A percentile compares a stretch with the other conserved stretches of the same genome.
phyloP scores from a whole-genome alignment of 768 basidiomycete species.

The Xerocomus spinulosus region DNA sequence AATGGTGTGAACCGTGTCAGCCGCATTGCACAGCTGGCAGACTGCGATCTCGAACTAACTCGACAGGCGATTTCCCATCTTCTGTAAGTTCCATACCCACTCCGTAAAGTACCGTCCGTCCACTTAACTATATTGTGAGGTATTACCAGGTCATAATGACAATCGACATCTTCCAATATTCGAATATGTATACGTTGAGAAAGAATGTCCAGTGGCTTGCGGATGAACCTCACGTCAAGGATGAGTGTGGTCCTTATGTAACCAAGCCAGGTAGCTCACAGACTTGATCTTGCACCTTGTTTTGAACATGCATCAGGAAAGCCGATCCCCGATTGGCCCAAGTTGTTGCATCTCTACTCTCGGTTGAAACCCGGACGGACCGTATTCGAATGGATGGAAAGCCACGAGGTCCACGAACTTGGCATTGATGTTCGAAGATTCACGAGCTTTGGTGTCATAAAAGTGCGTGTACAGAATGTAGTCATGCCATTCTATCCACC shows the following conservation, averaged over 20 bases:
- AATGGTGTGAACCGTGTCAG: slow-evolving; percentile 91
- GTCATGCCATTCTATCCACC: not conserved
- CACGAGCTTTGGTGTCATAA: slow-evolving; percentile 95
- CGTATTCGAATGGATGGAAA: slow-evolving; percentile 84
- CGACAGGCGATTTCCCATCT: slow-evolving; percentile 89
- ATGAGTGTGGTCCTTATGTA: slow-evolving; percentile 92
- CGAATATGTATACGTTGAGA: slow-evolving; percentile 93
- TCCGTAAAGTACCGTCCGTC: not conserved
- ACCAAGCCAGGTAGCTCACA: slow-evolving; percentile 57
- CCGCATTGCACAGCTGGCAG: slow-evolving; percentile 86
- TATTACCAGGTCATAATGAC: slow-evolving; percentile 97
- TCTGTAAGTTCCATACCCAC: slow-evolving; percentile 49
- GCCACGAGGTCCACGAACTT: slow-evolving; percentile 58
- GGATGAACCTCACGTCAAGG: slow-evolving; percentile 74
- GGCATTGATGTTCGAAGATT: slow-evolving; percentile 94
- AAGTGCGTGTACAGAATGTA: slow-evolving; percentile 41
- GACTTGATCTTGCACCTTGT: not conserved
- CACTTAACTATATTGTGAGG: slow-evolving; percentile 36
- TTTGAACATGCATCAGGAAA: slow-evolving; percentile 37
- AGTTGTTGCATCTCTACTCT: slow-evolving; percentile 82
- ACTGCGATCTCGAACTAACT: slow-evolving; percentile 79
- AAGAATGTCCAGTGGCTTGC: slow-evolving; percentile 86
- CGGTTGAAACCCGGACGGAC: slow-evolving; percentile 79
- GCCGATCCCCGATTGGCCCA: slow-evolving; percentile 78
- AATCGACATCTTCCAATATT: slow-evolving; percentile 95